Evolutionary conservation across 345 rosid species (phyloP).

Genomic region (Salix koriyanagi): DNA sequence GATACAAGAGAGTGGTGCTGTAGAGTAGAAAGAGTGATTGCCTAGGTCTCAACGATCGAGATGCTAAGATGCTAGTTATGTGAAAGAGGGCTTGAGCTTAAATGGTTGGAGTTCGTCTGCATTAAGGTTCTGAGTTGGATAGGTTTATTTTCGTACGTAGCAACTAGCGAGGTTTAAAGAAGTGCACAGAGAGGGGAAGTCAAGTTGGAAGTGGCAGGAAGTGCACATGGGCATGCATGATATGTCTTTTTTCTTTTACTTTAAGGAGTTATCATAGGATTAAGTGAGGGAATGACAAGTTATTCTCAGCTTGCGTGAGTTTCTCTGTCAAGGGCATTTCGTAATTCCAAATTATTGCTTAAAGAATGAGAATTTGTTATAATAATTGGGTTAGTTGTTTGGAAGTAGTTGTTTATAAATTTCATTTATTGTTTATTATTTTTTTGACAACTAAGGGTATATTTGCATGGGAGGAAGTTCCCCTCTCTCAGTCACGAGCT

Average conservation of each 20-base stretch:
- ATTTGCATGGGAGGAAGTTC: slow-evolving; percentile 43
- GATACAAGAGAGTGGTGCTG: slow-evolving; percentile 11
- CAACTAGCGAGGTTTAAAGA: slow-evolving; percentile 21
- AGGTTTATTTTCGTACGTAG: slow-evolving; percentile 6
- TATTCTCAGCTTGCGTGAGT: slow-evolving; percentile 25
- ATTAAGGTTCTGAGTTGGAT: slow-evolving; percentile 30
- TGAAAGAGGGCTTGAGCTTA: slow-evolving; percentile 26
- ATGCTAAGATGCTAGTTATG: slow-evolving; percentile 14
- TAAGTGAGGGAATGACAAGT: slow-evolving; percentile 33
- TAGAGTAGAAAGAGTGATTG: slow-evolving; percentile 31
- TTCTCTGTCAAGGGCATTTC: slow-evolving; percentile 27
- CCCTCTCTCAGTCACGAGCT: slow-evolving; percentile 21
- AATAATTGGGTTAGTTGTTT: slow-evolving; percentile 24
- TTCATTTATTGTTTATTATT: slow-evolving; percentile 15
- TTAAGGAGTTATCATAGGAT: slow-evolving; percentile 22
- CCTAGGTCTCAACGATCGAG: slow-evolving; percentile 19
- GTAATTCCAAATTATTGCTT: slow-evolving; percentile 39
- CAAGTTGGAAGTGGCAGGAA: slow-evolving; percentile 22
- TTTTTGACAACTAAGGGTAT: slow-evolving; percentile 38
- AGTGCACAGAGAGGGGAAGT: not conserved
- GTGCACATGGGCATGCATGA: slow-evolving; percentile 49
- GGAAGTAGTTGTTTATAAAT: slow-evolving; percentile 20
- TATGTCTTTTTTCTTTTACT: slow-evolving; percentile 37
- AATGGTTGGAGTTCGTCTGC: slow-evolving; percentile 34
- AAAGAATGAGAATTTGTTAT: slow-evolving; percentile 31